Evolutionary conservation across 768 basidiomycete species (phyloP).

Genomic region (Boletus coccyginus): DNA sequence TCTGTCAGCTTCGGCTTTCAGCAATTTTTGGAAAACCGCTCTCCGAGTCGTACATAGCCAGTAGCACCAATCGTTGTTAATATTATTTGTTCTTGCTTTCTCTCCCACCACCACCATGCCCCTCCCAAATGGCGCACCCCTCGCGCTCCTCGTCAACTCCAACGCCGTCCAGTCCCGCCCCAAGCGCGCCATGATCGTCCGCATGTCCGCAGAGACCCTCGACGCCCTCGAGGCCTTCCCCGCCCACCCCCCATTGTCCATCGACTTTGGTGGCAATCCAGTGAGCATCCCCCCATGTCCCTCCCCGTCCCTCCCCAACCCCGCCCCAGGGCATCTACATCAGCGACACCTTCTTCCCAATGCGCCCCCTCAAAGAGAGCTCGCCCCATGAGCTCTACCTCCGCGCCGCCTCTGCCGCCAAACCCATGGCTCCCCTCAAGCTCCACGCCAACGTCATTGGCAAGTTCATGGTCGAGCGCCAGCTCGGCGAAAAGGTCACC

Average conservation of each 20-base stretch:
- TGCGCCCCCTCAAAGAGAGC: slow-evolving; percentile 52
- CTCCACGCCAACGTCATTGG: slow-evolving; percentile 73
- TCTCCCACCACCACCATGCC: slow-evolving; percentile 49
- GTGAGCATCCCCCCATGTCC: slow-evolving; percentile 38
- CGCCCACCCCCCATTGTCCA: slow-evolving; percentile 46
- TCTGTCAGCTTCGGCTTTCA: slow-evolving; percentile 84
- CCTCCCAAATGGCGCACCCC: slow-evolving; percentile 51
- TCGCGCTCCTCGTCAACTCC: slow-evolving; percentile 59
- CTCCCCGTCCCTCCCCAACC: not conserved
- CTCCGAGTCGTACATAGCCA: not conserved
- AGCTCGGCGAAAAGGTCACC: slow-evolving; percentile 46
- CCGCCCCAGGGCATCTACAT: slow-evolving; percentile 58
- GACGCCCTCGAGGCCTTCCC: slow-evolving; percentile 57
- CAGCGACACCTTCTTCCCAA: slow-evolving; percentile 60
- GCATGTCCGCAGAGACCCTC: slow-evolving; percentile 70
- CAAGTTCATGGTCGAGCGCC: slow-evolving; percentile 64
- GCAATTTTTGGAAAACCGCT: slow-evolving; percentile 82
- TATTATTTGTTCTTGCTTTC: too few species aligned
- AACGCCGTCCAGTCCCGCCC: slow-evolving; percentile 54
- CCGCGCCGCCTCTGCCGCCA: slow-evolving; percentile 53
- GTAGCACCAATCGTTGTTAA: too few species aligned
- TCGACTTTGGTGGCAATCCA: slow-evolving; percentile 60
- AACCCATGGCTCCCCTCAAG: slow-evolving; percentile 64
- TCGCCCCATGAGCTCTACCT: slow-evolving; percentile 72
- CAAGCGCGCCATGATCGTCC: slow-evolving; percentile 74